Evolutionary conservation across 1,139 yeast species (phyloP).

Genomic region (Scheffersomyces segobiensis): DNA sequence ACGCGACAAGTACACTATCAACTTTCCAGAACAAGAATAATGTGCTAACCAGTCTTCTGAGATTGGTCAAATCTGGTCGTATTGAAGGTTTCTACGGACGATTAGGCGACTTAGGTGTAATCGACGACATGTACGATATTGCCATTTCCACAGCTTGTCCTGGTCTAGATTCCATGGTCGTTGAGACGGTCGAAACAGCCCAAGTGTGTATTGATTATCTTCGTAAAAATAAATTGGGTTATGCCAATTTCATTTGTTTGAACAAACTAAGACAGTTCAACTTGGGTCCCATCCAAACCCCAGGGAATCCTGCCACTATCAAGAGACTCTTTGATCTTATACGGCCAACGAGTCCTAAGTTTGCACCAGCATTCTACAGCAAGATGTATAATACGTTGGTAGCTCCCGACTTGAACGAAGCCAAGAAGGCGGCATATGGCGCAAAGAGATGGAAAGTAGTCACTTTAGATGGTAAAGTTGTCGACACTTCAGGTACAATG

Average conservation of each 20-base stretch:
- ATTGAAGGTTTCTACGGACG: conserved; percentile 86
- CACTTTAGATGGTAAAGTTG: conserved; percentile 87
- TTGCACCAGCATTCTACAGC: conserved; percentile 86
- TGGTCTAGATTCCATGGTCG: conserved; percentile 88
- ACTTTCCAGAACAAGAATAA: conserved; percentile 67
- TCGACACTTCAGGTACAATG: conserved; percentile 96
- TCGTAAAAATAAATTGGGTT: conserved; percentile 81
- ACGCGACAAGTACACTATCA: conserved; percentile 59
- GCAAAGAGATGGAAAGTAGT: conserved; percentile 81
- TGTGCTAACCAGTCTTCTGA: conserved; percentile 68
- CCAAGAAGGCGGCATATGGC: conserved; percentile 88
- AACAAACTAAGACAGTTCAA: conserved; percentile 70
- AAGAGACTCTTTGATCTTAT: conserved; percentile 87
- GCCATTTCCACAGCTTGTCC: conserved; percentile 97
- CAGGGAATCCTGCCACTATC: conserved; percentile 65
- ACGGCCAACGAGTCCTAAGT: conserved; percentile 62
- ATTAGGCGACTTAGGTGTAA: conserved; percentile 85
- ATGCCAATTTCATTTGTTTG: conserved; percentile 83
- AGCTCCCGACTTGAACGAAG: conserved; percentile 75
- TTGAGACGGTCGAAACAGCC: conserved; percentile 90
- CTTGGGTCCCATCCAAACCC: conserved; percentile 60
- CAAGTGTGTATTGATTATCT: conserved; percentile 88
- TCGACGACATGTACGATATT: conserved; percentile 84
- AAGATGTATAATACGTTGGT: conserved; percentile 86
- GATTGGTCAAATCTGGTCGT: conserved; percentile 79